These are phyloP conservation scores for Amanita muscaria DNA, from an alignment of 768 basidiomycete species.

Conservation along the genomic window DNA sequence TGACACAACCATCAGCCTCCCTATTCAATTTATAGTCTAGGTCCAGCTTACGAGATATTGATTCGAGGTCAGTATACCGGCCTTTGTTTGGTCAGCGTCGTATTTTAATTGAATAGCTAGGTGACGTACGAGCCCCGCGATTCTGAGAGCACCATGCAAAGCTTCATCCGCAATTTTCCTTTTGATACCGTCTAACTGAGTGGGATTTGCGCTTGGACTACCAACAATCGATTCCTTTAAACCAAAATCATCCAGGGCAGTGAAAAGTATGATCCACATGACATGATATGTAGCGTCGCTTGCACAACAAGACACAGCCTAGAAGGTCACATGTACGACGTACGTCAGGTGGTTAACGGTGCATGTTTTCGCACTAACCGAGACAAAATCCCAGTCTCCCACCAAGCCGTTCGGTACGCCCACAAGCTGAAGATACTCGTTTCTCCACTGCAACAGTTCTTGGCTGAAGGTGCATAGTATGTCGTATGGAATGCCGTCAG, in stretches of 20 bases:
- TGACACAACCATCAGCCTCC: constrained; percentile 5
- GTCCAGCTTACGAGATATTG: constrained; percentile 64
- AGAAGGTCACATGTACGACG: constrained; percentile 3
- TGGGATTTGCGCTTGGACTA: constrained; percentile 27
- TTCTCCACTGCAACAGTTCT: constrained; percentile 63
- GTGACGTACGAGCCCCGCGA: constrained; percentile 71
- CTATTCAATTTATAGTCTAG: constrained; percentile 3
- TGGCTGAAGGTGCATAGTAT: constrained; percentile 48
- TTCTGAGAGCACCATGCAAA: constrained; percentile 75
- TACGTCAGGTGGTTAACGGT: constrained; percentile 3
- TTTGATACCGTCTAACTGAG: constrained; percentile 54
- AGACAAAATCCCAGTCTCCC: constrained; percentile 85
- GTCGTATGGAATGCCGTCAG: constrained; percentile 68
- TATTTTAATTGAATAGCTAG: constrained; percentile 5
- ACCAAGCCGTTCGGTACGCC: constrained; percentile 84
- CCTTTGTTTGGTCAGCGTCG: constrained; percentile 28
- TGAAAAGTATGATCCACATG: constrained; percentile 83
- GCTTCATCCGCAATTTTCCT: constrained; percentile 74
- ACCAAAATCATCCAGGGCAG: constrained; percentile 78
- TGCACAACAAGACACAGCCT: constrained; percentile 55
- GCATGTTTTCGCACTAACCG: constrained; percentile 26
- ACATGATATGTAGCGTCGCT: constrained; percentile 88
- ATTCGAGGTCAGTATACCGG: constrained; percentile 76
- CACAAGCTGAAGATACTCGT: constrained; percentile 63
- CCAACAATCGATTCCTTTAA: constrained; percentile 61